Percentiles rank a stretch among this genome's conserved stretches.
Evolutionary conservation across 768 basidiomycete species (phyloP).

Genomic region (Tricholoma flavovirens): DNA sequence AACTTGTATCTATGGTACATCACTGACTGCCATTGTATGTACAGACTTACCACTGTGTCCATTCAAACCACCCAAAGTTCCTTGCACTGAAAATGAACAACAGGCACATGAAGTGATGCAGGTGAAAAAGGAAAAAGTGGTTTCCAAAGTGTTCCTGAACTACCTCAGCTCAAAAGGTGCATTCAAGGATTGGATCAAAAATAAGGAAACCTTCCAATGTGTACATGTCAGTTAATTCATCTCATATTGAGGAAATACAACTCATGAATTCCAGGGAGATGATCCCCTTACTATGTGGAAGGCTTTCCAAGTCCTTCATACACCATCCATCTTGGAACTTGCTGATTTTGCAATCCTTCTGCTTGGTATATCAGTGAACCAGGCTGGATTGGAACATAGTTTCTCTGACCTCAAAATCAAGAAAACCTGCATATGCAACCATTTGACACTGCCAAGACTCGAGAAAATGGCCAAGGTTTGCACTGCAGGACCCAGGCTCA

Average conservation of each 20-base stretch:
- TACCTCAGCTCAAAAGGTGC: constrained; percentile 13
- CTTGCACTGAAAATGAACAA: constrained; percentile 10
- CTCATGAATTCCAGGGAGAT: constrained; percentile 8
- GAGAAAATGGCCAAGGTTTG: too few species aligned
- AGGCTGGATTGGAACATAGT: constrained; percentile 17
- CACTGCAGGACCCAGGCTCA: too few species aligned
- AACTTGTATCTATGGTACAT: not conserved
- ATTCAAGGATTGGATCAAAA: constrained; percentile 15
- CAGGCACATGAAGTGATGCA: not conserved
- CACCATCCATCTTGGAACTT: constrained; percentile 6
- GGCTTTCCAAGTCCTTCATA: not conserved
- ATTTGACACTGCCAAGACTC: constrained; percentile 9
- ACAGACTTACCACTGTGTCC: constrained; percentile 13
- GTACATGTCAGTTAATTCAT: constrained; percentile 13
- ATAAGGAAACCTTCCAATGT: constrained; percentile 10
- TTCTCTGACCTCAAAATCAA: constrained; percentile 26
- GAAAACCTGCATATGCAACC: constrained; percentile 18
- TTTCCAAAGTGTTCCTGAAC: constrained; percentile 13
- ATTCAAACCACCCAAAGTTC: constrained; percentile 10
- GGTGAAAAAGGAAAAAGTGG: constrained; percentile 11
- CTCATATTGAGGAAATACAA: not conserved
- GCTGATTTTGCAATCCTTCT: constrained; percentile 18
- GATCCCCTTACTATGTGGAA: constrained; percentile 8
- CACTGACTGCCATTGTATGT: not conserved
- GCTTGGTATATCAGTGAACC: constrained; percentile 19